Evolutionary conservation across 306 rosid genomes (phyloP).

Genomic region (Malus asiatica): DNA sequence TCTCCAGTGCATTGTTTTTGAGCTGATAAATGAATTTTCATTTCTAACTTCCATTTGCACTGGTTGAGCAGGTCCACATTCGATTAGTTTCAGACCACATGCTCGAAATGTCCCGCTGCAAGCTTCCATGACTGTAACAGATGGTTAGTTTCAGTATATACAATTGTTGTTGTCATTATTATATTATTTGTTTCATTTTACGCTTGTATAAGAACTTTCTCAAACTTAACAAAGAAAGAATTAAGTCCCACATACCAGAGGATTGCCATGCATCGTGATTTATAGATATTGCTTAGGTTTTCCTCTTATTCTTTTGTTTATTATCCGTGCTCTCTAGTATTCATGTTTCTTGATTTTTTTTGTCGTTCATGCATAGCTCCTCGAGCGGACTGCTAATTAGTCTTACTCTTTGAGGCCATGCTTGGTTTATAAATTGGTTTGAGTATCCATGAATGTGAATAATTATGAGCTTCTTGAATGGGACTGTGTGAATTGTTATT

Average conservation of each 20-base stretch:
- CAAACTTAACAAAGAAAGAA: neutral
- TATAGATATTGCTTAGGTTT: too few species aligned
- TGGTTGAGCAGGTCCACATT: constrained; percentile 73
- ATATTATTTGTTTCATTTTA: too few species aligned
- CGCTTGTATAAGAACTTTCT: neutral
- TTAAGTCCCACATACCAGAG: neutral
- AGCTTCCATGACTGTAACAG: constrained; percentile 92
- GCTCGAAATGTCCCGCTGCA: constrained; percentile 84
- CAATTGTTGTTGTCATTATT: too few species aligned
- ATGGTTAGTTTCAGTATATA: constrained; percentile 55
- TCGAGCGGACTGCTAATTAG: neutral
- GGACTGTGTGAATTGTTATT: neutral
- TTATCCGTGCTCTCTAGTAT: neutral
- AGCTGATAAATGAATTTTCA: neutral
- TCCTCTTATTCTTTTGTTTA: neutral
- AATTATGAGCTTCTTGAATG: neutral
- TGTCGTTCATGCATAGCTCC: neutral
- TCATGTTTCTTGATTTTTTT: neutral
- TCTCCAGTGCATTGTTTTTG: neutral
- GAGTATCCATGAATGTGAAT: neutral
- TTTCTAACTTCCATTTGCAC: constrained; percentile 6
- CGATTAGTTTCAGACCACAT: constrained; percentile 90
- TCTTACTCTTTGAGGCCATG: neutral
- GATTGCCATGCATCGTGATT: neutral
- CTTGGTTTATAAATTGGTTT: neutral